phyloP scores from a whole-genome alignment of 208 protist genomes.

The Paratrypanosoma confusum region DNA sequence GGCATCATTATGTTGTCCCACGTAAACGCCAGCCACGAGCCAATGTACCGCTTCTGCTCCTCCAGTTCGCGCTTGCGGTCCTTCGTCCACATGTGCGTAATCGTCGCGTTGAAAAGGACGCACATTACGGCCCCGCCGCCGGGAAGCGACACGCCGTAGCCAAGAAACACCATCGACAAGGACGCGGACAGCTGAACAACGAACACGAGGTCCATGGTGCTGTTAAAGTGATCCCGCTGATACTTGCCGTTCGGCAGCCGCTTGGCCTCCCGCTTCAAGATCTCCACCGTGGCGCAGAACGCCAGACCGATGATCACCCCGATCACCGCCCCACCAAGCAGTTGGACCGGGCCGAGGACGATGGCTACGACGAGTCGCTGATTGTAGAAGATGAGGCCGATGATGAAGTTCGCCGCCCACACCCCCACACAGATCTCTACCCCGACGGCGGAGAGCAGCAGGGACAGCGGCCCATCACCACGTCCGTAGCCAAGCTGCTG shows the following conservation, averaged over 20 bases:
- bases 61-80: constrained; percentile 31
- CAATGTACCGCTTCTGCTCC: constrained; percentile 59
- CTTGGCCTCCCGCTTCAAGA: constrained; percentile 55
- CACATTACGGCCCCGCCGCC: constrained; percentile 62
- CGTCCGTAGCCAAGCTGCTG: constrained; percentile 60
- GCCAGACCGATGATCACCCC: constrained; percentile 45
- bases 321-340: constrained; percentile 44
- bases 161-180: constrained; percentile 57
- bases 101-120: constrained; percentile 57
- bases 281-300: constrained; percentile 60
- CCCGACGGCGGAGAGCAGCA: constrained; percentile 62
- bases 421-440: constrained; percentile 69
- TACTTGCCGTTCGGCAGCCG: constrained; percentile 58
- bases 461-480: constrained; percentile 35
- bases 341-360: constrained; percentile 57
- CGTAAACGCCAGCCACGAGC: constrained; percentile 38
- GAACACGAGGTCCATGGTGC: constrained; percentile 38
- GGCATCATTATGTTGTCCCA: constrained; percentile 73
- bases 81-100: constrained; percentile 56
- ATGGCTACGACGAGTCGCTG: constrained; percentile 34
- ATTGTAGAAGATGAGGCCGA: constrained; percentile 56
- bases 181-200: constrained; percentile 35
- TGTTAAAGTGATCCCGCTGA: constrained; percentile 42
- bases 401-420: constrained; percentile 69
- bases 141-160: constrained; percentile 43